These are phyloP conservation scores for Pisolithus thermaeus DNA, from an alignment of 1,284 basidiomycete species.

Conservation along the genomic window DNA sequence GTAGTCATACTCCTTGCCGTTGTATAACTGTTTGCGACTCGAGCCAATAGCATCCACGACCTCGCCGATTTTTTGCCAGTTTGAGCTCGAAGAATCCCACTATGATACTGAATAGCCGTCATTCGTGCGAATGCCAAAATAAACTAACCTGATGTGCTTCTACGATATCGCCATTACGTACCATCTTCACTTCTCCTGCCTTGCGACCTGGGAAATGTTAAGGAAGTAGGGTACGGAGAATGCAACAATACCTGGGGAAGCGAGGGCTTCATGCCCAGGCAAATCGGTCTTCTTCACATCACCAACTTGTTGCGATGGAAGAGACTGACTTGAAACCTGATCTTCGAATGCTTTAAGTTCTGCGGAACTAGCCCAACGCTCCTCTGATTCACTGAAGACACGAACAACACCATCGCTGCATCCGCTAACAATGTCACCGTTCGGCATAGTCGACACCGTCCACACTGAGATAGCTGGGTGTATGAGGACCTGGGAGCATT, in stretches of 20 bases:
- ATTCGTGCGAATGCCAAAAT: neutral
- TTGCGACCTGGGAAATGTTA: constrained; percentile 61
- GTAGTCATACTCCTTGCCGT: constrained; percentile 96
- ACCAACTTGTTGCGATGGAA: constrained; percentile 80
- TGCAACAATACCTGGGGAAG: constrained; percentile 49
- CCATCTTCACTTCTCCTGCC: constrained; percentile 89
- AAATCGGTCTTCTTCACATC: constrained; percentile 89
- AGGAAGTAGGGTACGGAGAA: constrained; percentile 1
- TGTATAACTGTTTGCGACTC: constrained; percentile 79
- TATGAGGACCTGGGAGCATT: constrained; percentile 81
- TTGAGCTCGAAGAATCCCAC: constrained; percentile 70
- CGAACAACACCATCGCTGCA: constrained; percentile 85
- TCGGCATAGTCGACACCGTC: constrained; percentile 80
- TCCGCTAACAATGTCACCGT: constrained; percentile 88
- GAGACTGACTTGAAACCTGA: constrained; percentile 62
- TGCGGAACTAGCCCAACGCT: constrained; percentile 66
- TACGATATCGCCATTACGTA: constrained; percentile 71
- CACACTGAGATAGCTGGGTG: constrained; percentile 95
- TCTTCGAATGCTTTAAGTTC: constrained; percentile 71
- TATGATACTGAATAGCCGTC: constrained; percentile 21
- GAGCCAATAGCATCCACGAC: constrained; percentile 93
- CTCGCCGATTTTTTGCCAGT: constrained; percentile 93
- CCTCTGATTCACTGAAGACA: constrained; percentile 76
- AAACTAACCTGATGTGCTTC: constrained; percentile 79
- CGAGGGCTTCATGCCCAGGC: constrained; percentile 79